phyloP scores from a whole-genome alignment of 2,329 filamentous ascomycete species.

The Aspergillus caelatus region DNA sequence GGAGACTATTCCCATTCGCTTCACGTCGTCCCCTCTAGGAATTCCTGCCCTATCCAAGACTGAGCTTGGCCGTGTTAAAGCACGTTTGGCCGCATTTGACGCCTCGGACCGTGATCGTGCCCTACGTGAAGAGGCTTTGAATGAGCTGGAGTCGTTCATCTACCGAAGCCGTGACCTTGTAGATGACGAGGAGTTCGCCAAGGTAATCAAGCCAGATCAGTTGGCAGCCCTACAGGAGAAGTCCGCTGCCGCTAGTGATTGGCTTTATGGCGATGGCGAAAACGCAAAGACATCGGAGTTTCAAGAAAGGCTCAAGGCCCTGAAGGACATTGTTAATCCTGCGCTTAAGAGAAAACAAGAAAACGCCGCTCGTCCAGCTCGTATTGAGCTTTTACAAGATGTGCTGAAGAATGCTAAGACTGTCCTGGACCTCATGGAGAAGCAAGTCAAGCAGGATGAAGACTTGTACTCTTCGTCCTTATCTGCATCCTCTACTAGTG shows the following conservation, averaged over 20 bases:
- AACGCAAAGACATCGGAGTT: conserved; percentile 76
- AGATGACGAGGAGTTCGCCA: conserved; percentile 73
- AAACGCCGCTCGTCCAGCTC: conserved; percentile 68
- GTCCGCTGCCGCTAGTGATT: conserved; percentile 74
- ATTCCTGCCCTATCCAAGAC: conserved; percentile 38
- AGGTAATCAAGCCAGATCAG: conserved; percentile 69
- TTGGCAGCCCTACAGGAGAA: conserved; percentile 68
- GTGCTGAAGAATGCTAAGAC: conserved; percentile 71
- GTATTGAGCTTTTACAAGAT: conserved; percentile 68
- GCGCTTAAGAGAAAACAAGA: conserved; percentile 77
- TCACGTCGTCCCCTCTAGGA: conserved; percentile 52
- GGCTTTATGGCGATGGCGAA: conserved; percentile 84
- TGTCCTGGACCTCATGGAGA: conserved; percentile 71
- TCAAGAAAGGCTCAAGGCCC: conserved; percentile 72
- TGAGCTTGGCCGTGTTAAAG: conserved; percentile 58
- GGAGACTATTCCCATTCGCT: conserved; percentile 56
- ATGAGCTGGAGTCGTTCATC: conserved; percentile 90
- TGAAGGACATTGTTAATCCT: conserved; percentile 77
- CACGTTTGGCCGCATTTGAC: conserved; percentile 81
- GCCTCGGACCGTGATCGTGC: conserved; percentile 77
- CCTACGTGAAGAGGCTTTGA: conserved; percentile 81
- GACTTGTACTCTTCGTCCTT: conserved; percentile 59
- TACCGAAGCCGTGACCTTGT: conserved; percentile 86
- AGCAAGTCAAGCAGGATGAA: conserved; percentile 73
- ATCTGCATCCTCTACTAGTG: conserved; percentile 44